phyloP scores from a whole-genome alignment of 805 yeast species.

The Yamadazyma akitaensis region DNA sequence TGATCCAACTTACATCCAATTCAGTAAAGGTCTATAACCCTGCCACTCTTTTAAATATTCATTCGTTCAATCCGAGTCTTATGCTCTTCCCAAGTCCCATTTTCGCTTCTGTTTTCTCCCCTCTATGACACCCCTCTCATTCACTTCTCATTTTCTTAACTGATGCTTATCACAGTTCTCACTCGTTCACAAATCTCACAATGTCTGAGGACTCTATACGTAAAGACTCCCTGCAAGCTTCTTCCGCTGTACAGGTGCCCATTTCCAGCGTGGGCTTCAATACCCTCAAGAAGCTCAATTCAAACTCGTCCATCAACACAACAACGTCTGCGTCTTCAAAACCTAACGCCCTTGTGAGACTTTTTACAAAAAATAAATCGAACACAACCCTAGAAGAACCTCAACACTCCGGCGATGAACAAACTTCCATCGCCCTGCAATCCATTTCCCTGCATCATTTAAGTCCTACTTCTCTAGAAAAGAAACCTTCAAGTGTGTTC shows the following conservation, averaged over 20 bases:
- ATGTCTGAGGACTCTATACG: background rate
- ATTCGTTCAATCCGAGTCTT: no score
- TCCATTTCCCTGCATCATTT: background rate
- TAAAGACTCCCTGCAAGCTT: background rate
- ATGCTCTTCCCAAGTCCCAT: no score
- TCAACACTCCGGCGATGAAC: slow-evolving; percentile 1
- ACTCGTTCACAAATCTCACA: background rate
- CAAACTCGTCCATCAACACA: slow-evolving; percentile 26
- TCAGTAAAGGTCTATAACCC: no score
- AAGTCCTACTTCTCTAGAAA: slow-evolving; percentile 7
- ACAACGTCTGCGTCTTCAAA: slow-evolving; percentile 21
- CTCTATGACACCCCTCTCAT: no score
- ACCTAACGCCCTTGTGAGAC: slow-evolving; percentile 26
- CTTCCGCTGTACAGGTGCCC: slow-evolving; percentile 14
- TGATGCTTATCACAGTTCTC: background rate
- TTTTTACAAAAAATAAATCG: slow-evolving; percentile 30
- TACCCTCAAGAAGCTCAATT: slow-evolving; percentile 27
- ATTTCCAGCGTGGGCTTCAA: slow-evolving; percentile 31
- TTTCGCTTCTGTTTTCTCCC: no score
- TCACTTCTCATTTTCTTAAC: no score
- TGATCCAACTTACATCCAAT: no score
- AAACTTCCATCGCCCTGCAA: background rate
- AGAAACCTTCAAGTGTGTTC: slow-evolving; percentile 13
- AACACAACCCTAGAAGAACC: slow-evolving; percentile 14
- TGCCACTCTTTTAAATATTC: no score